Conservation (phyloP, 345 rosid genomes). For the Schrenkiella parvula region DNA sequence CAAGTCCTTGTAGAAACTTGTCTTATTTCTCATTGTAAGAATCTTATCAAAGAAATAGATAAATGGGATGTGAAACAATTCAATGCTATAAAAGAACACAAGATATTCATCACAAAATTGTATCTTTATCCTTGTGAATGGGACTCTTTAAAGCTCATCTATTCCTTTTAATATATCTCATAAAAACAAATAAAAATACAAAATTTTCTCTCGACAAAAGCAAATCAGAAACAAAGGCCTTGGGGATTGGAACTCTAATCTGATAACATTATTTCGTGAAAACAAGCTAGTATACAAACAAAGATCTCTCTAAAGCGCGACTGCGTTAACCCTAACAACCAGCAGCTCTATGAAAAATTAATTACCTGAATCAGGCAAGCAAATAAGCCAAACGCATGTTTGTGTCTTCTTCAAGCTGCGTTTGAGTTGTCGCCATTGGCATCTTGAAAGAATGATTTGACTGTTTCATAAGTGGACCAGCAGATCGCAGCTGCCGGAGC, state of each 20-base stretch:
- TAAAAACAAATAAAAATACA: slow-evolving; percentile 12
- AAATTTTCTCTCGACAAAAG: slow-evolving; percentile 17
- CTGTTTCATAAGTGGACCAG: slow-evolving; percentile 91
- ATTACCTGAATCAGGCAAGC: slow-evolving; percentile 20
- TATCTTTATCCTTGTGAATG: neutral
- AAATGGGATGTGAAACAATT: neutral
- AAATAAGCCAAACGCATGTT: neutral
- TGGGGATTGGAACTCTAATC: slow-evolving; percentile 13
- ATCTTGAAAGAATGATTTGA: slow-evolving; percentile 66
- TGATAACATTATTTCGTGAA: slow-evolving; percentile 26
- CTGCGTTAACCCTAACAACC: slow-evolving; percentile 4
- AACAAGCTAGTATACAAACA: slow-evolving; percentile 13
- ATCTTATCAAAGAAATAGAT: neutral
- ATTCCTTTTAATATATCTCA: slow-evolving; percentile 7
- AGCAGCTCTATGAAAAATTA: slow-evolving; percentile 24
- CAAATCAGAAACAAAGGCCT: neutral
- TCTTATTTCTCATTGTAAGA: neutral
- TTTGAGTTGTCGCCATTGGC: slow-evolving; percentile 37
- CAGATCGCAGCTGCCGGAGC: slow-evolving; percentile 99
- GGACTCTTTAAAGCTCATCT: neutral
- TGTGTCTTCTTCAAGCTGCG: slow-evolving; percentile 36
- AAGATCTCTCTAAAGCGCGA: neutral
- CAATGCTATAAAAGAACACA: neutral
- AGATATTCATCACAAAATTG: neutral
- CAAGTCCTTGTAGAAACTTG: slow-evolving; percentile 17